These are phyloP conservation scores for Hapsidospora chrysogenum DNA, from an alignment of 495 filamentous ascomycete genomes.

Conservation along the genomic window DNA sequence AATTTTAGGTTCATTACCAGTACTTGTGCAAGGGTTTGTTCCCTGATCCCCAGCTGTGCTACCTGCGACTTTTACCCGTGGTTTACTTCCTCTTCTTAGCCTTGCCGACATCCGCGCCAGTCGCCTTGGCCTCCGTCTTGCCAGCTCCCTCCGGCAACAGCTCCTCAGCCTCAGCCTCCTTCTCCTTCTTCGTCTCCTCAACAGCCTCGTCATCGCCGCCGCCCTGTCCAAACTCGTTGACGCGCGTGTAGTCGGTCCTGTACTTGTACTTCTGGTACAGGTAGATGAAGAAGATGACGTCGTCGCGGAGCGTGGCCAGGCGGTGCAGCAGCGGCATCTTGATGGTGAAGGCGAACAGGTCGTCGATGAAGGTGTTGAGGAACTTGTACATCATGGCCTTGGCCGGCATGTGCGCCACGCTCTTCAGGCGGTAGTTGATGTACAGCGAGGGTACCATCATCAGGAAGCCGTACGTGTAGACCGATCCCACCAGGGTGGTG, in stretches of 20 bases:
- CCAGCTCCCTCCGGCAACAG: too few relatives aligned
- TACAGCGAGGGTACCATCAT: constrained; percentile 98
- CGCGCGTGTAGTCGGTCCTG: constrained; percentile 76
- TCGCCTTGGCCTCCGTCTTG: constrained; percentile 16
- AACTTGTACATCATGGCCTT: constrained; percentile 98
- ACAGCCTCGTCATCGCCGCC: constrained; percentile 38
- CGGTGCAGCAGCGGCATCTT: constrained; percentile 96
- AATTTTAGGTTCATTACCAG: too few relatives aligned
- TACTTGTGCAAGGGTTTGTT: too few relatives aligned
- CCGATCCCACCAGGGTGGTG: constrained; percentile 82
- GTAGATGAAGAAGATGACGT: constrained; percentile 97
- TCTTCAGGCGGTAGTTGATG: constrained; percentile 97
- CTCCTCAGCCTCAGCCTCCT: constrained; percentile 6
- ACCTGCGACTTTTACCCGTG: too few relatives aligned
- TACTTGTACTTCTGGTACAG: constrained; percentile 92
- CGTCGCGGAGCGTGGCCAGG: constrained; percentile 85
- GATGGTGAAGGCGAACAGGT: constrained; percentile 90
- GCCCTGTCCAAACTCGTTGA: constrained; percentile 97
- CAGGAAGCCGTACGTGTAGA: constrained; percentile 95
- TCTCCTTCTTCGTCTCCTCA: constrained; percentile 8
- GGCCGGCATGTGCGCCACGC: constrained; percentile 90
- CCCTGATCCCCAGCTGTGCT: too few relatives aligned
- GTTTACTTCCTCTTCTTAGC: constrained; percentile 24
- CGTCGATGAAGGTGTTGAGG: constrained; percentile 53
- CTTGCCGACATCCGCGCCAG: constrained; percentile 22